phyloP scores from a whole-genome alignment of 78 protist genomes.

The Anaeramoeba flamelloides region DNA sequence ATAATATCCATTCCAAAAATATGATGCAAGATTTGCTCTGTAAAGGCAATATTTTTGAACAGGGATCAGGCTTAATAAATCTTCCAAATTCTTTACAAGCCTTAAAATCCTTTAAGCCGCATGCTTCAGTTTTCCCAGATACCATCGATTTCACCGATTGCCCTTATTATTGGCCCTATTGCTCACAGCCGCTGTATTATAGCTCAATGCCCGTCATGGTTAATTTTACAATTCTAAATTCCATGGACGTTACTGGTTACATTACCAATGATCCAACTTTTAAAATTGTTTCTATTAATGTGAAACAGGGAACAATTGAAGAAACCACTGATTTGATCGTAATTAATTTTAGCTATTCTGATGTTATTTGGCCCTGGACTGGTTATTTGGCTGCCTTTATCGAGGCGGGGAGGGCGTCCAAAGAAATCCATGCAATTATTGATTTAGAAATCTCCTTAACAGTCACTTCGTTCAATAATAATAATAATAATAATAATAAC shows the following conservation, averaged over 20 bases:
- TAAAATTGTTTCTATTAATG: no score
- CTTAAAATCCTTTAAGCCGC: slow-evolving; percentile 29
- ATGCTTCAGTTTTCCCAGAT: slow-evolving; percentile 25
- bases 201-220: slow-evolving; percentile 40
- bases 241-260: slow-evolving; percentile 8
- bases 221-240: slow-evolving; percentile 62
- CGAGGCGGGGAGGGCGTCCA: neutral
- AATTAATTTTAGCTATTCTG: slow-evolving; percentile 15
- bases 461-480: no score
- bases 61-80: slow-evolving; percentile 46
- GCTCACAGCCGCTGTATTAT: slow-evolving; percentile 61
- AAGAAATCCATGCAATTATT: neutral
- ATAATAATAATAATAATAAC: no score
- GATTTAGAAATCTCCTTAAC: slow-evolving; percentile 12
- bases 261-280: no score
- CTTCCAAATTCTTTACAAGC: slow-evolving; percentile 11
- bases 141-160: slow-evolving; percentile 47
- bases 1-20: no score
- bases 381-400: slow-evolving; percentile 44
- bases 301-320: no score
- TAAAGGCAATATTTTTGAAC: slow-evolving; percentile 45
- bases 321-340: no score
- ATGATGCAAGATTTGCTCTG: no score
- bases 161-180: slow-evolving; percentile 74
- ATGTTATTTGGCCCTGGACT: slow-evolving; percentile 60